These are phyloP conservation scores for Verticillium tricorpus DNA, from an alignment of 2,329 filamentous ascomycete species.

Conservation along the genomic window DNA sequence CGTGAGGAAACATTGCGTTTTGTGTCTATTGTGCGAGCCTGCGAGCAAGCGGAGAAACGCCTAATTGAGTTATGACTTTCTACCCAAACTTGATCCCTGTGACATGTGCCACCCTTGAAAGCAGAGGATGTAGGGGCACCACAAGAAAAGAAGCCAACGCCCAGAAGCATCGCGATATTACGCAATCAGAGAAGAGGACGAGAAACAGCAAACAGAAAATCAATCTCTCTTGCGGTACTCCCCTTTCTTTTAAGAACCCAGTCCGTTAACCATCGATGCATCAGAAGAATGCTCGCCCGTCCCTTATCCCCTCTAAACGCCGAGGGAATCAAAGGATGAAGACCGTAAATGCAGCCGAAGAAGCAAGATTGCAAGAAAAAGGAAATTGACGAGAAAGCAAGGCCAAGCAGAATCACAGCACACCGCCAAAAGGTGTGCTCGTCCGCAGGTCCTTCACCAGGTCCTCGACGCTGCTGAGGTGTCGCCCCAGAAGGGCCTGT, in stretches of 20 bases:
- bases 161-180: neutral
- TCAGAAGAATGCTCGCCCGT: neutral
- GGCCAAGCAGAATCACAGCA: slow-evolving; percentile 33
- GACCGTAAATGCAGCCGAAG: slow-evolving; percentile 2
- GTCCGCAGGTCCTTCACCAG: slow-evolving; percentile 80
- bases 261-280: neutral
- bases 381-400: neutral
- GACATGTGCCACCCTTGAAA: no score
- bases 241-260: neutral
- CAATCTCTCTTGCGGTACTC: neutral
- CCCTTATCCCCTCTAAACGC: slow-evolving; percentile 9
- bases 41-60: neutral
- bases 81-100: no score
- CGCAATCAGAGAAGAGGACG: neutral
- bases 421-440: slow-evolving; percentile 68
- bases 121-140: no score
- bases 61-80: neutral
- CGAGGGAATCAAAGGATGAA: slow-evolving; percentile 8
- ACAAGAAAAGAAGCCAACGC: no score
- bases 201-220: neutral
- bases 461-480: slow-evolving; percentile 79
- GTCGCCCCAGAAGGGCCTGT: slow-evolving; percentile 69
- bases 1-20: slow-evolving; percentile 1
- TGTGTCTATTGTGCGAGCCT: neutral
- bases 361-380: slow-evolving; percentile 12